phyloP scores from a whole-genome alignment of 129 eudicot species.

The Artemisia tridentata region DNA sequence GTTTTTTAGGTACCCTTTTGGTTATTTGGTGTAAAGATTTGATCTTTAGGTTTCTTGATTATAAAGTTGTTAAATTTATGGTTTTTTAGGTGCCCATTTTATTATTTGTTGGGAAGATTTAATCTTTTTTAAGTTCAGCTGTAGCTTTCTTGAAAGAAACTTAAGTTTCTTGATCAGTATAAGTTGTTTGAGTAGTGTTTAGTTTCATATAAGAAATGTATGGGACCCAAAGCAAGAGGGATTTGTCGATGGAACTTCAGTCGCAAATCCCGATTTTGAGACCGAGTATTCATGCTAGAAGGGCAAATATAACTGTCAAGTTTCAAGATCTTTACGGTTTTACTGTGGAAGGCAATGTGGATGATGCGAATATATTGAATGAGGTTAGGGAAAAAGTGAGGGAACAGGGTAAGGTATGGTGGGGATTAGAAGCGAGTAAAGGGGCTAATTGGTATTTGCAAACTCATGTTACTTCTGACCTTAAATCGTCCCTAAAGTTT shows the following conservation, averaged over 20 bases:
- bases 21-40: conserved; percentile 20
- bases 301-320: conserved; percentile 86
- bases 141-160: conserved; percentile 12
- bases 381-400: conserved; percentile 95
- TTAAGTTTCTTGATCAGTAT: conserved; percentile 2
- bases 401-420: conserved; percentile 91
- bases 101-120: not conserved
- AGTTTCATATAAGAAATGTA: conserved; percentile 38
- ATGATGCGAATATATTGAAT: conserved; percentile 90
- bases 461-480: conserved; percentile 49
- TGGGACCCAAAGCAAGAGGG: conserved; percentile 65
- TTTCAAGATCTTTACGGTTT: conserved; percentile 95
- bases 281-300: conserved; percentile 88
- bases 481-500: conserved; percentile 67
- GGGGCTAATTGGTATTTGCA: conserved; percentile 91
- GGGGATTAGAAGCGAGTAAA: conserved; percentile 85
- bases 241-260: conserved; percentile 53
- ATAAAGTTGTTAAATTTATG: not conserved
- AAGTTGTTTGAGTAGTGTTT: not conserved
- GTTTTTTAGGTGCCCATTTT: not conserved
- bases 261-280: conserved; percentile 65
- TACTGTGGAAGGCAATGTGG: conserved; percentile 97
- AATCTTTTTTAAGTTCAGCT: conserved; percentile 5
- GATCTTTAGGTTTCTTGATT: conserved; percentile 11
- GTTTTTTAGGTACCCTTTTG: conserved; percentile 32